Conservation (phyloP, 2,329 filamentous ascomycete genomes). For the Fusarium decemcellulare region DNA sequence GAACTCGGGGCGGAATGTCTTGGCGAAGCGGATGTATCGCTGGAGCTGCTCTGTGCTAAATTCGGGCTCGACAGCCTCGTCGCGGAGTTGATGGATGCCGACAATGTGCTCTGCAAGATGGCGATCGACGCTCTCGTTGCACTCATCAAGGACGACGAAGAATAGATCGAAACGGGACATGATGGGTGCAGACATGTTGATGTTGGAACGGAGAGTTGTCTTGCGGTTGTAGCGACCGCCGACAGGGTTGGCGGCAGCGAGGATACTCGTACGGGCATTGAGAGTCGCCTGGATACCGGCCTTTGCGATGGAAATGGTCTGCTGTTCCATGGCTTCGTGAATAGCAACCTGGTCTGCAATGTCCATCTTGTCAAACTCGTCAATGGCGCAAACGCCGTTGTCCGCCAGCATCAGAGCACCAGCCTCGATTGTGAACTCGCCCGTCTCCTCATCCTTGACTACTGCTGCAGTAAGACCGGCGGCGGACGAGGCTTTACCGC, state of each 20-base stretch:
- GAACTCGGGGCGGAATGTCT: slow-evolving; percentile 95
- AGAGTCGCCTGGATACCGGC: slow-evolving; percentile 98
- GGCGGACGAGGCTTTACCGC: slow-evolving; percentile 96
- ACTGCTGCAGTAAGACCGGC: slow-evolving; percentile 98
- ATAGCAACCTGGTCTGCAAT: slow-evolving; percentile 97
- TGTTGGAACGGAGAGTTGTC: slow-evolving; percentile 91
- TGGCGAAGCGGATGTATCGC: slow-evolving; percentile 95
- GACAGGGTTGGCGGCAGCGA: slow-evolving; percentile 96
- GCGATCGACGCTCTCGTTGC: slow-evolving; percentile 91
- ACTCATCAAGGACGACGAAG: slow-evolving; percentile 97
- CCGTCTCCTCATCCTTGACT: slow-evolving; percentile 97
- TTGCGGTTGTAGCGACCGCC: slow-evolving; percentile 98
- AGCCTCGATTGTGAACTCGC: slow-evolving; percentile 98
- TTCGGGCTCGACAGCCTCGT: slow-evolving; percentile 91
- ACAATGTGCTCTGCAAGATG: slow-evolving; percentile 97
- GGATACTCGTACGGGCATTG: slow-evolving; percentile 94
- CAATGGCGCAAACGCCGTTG: slow-evolving; percentile 97
- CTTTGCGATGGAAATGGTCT: slow-evolving; percentile 99
- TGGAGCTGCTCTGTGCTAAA: slow-evolving; percentile 97
- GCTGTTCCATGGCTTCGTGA: slow-evolving; percentile 99
- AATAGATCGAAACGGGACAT: slow-evolving; percentile 99
- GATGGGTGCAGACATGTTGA: slow-evolving; percentile 99
- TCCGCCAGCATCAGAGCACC: slow-evolving; percentile 98
- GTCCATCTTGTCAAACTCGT: slow-evolving; percentile 99
- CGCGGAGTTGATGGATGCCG: slow-evolving; percentile 90